Evolutionary conservation across 768 basidiomycete species (phyloP).

Genomic region (Holtermannia corniformis): DNA sequence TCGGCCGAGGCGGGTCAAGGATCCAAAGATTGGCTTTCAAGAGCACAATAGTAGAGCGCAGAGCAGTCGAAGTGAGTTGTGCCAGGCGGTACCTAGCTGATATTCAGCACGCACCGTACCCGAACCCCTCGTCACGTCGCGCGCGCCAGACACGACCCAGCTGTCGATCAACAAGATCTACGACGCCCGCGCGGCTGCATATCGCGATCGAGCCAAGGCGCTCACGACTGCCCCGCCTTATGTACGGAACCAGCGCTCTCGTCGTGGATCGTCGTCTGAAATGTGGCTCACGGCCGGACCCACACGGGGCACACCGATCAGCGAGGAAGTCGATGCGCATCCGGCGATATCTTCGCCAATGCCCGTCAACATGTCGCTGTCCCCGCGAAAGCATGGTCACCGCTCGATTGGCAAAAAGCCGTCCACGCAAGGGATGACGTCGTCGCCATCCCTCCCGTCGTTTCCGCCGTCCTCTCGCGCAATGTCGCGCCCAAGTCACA

Average conservation of each 20-base stretch:
- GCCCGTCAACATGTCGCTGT: background rate
- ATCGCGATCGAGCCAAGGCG: conserved; percentile 32
- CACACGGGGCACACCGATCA: background rate
- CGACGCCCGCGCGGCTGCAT: conserved; percentile 37
- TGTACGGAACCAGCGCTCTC: conserved; percentile 2
- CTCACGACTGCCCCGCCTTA: conserved; percentile 19
- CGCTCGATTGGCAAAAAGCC: too few relatives aligned
- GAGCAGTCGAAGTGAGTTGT: background rate
- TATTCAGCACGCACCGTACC: background rate
- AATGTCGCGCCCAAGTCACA: background rate
- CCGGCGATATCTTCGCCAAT: conserved; percentile 16
- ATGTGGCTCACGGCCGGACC: conserved; percentile 12
- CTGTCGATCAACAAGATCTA: conserved; percentile 37
- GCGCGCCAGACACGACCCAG: conserved; percentile 12
- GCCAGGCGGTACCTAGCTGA: background rate
- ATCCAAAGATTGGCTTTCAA: conserved; percentile 4
- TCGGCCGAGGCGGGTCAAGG: background rate
- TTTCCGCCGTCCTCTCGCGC: background rate
- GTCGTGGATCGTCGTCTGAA: conserved; percentile 3
- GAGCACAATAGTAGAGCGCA: conserved; percentile 11
- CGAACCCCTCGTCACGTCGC: conserved; percentile 14
- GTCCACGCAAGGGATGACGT: too few relatives aligned
- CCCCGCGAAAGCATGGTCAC: background rate
- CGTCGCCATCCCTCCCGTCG: background rate
- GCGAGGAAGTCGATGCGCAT: conserved; percentile 3